Conservation (phyloP, 768 basidiomycete species). For the Lentinula guzmanii region DNA sequence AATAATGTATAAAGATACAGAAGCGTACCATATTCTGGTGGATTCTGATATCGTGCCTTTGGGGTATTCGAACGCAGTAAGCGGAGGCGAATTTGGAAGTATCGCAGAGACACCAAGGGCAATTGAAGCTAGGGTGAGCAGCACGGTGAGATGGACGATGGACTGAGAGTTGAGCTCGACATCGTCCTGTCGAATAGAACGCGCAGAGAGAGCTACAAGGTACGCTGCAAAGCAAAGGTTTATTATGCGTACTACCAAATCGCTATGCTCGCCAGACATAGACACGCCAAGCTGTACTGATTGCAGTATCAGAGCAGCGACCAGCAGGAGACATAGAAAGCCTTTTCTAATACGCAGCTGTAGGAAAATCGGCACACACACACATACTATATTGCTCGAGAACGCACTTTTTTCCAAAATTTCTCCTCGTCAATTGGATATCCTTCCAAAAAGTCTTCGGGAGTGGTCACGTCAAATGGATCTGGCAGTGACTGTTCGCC, state of each 20-base stretch:
- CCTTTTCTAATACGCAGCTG: constrained; percentile 62
- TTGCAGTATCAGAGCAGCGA: constrained; percentile 42
- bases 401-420: constrained; percentile 55
- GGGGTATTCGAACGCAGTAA: constrained; percentile 21
- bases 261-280: constrained; percentile 23
- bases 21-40: constrained; percentile 44
- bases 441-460: constrained; percentile 65
- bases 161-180: constrained; percentile 37
- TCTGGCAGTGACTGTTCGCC: constrained; percentile 28
- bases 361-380: not conserved
- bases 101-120: constrained; percentile 46
- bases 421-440: constrained; percentile 52
- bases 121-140: constrained; percentile 44
- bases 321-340: constrained; percentile 38
- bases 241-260: constrained; percentile 33
- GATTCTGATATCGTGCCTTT: constrained; percentile 14
- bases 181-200: constrained; percentile 44
- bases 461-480: constrained; percentile 67
- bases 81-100: constrained; percentile 41
- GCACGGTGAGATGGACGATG: constrained; percentile 53
- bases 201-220: constrained; percentile 41
- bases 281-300: constrained; percentile 53
- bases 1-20: constrained; percentile 43
- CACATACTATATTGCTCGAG: not conserved
- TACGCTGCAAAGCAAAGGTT: constrained; percentile 57